Conservation (phyloP, 2,329 filamentous ascomycete species). For the Rhytidhysteron rufulum region DNA sequence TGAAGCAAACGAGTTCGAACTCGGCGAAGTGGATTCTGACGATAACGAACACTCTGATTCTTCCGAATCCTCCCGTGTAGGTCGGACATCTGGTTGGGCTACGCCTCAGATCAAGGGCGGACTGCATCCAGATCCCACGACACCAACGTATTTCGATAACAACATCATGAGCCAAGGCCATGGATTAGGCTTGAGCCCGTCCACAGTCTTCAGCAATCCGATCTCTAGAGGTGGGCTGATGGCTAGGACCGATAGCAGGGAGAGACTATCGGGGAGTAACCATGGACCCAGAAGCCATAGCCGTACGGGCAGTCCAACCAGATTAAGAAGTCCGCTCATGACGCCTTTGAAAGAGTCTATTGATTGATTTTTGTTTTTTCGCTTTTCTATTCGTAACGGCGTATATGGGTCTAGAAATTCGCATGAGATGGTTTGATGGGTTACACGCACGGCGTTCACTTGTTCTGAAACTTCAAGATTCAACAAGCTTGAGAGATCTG, state of each 20-base stretch:
- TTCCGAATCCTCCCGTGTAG: slow-evolving; percentile 54
- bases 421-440: too few relatives aligned
- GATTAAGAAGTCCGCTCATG: slow-evolving; percentile 37
- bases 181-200: slow-evolving; percentile 26
- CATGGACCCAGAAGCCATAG: slow-evolving; percentile 52
- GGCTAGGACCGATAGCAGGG: slow-evolving; percentile 79
- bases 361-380: too few relatives aligned
- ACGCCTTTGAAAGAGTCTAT: slow-evolving; percentile 31
- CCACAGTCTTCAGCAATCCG: slow-evolving; percentile 30
- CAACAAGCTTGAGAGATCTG: too few relatives aligned
- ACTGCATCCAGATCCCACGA: slow-evolving; percentile 10
- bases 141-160: slow-evolving; percentile 18
- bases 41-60: slow-evolving; percentile 62
- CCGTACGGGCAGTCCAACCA: slow-evolving; percentile 46
- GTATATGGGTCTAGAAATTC: not conserved
- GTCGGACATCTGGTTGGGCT: slow-evolving; percentile 62
- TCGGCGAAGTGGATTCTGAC: slow-evolving; percentile 61
- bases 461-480: too few relatives aligned
- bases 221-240: slow-evolving; percentile 68
- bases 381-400: not conserved
- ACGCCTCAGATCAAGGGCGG: slow-evolving; percentile 57
- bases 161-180: slow-evolving; percentile 24
- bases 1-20: slow-evolving; percentile 68
- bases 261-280: slow-evolving; percentile 61
- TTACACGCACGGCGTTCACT: too few relatives aligned